phyloP scores from a whole-genome alignment of 106 monocot genomes.

The Xerophyta viscosa region DNA sequence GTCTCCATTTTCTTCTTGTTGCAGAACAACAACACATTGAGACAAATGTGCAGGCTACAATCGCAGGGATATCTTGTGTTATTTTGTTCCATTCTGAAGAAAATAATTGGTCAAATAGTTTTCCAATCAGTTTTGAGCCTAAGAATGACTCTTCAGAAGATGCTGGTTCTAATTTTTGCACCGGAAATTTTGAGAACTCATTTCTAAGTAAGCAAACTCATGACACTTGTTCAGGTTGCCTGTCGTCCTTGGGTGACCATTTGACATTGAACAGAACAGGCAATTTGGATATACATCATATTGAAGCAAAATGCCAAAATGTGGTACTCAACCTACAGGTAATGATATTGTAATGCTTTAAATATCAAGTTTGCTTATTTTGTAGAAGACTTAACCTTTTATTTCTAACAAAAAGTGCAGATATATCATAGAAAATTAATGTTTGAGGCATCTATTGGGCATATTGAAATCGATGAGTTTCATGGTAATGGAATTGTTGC shows the following conservation, averaged over 20 bases:
- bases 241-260: conserved; percentile 41
- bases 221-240: conserved; percentile 34
- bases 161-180: conserved; percentile 7
- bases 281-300: conserved; percentile 24
- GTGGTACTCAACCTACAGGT: conserved; percentile 62
- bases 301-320: conserved; percentile 53
- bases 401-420: conserved; percentile 39
- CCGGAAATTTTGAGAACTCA: conserved; percentile 8
- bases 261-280: conserved; percentile 14
- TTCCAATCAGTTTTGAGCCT: background rate
- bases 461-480: conserved; percentile 61
- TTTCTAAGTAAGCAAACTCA: conserved; percentile 11
- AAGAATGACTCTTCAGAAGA: conserved; percentile 8
- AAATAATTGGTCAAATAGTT: conserved; percentile 13
- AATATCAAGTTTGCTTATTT: background rate
- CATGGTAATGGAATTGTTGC: conserved; percentile 18
- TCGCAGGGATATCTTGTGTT: conserved; percentile 47
- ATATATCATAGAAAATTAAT: conserved; percentile 41
- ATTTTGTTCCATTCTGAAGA: conserved; percentile 46
- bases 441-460: conserved; percentile 39
- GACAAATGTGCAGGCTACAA: conserved; percentile 61
- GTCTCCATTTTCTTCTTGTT: conserved; percentile 4
- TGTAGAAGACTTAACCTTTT: conserved; percentile 16
- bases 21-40: conserved; percentile 71
- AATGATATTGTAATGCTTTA: conserved; percentile 6